Evolutionary conservation across 2,329 filamentous ascomycete species (phyloP).

Genomic region (Clarireedia hainanense): DNA sequence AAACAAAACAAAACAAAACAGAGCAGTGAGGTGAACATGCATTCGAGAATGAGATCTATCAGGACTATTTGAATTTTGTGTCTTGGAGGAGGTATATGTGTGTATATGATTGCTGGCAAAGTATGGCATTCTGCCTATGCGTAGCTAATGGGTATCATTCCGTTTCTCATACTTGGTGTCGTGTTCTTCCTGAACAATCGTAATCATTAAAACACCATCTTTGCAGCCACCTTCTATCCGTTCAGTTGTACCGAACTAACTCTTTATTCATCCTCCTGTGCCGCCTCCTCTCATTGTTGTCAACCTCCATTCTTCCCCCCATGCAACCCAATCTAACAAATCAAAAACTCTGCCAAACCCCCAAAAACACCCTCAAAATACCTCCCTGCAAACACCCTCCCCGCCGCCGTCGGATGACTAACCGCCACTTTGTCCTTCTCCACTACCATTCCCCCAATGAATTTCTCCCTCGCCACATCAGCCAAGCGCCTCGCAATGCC

Average conservation of each 20-base stretch:
- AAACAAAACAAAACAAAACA: too few species aligned
- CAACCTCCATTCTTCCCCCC: too few species aligned
- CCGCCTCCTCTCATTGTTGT: neutral
- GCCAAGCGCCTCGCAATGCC: conserved; percentile 51
- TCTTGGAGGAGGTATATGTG: too few species aligned
- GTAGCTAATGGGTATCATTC: too few species aligned
- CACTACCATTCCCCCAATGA: conserved; percentile 47
- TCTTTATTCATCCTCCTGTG: neutral
- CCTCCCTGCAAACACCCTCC: conserved; percentile 44
- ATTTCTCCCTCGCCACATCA: conserved; percentile 44
- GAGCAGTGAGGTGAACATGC: too few species aligned
- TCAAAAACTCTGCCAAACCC: neutral
- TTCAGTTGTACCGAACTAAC: neutral
- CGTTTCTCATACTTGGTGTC: too few species aligned
- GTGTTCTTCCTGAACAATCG: too few species aligned
- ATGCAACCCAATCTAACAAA: neutral
- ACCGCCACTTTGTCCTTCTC: conserved; percentile 51
- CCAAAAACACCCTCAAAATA: conserved; percentile 31
- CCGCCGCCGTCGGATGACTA: conserved; percentile 57
- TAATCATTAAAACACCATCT: too few species aligned
- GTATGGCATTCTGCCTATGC: too few species aligned
- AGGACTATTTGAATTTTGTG: too few species aligned
- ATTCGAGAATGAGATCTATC: too few species aligned
- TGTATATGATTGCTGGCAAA: too few species aligned
- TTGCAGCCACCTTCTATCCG: neutral